These are phyloP conservation scores for Barbarea vulgaris DNA, from an alignment of 345 rosid genomes.

Conservation along the genomic window DNA sequence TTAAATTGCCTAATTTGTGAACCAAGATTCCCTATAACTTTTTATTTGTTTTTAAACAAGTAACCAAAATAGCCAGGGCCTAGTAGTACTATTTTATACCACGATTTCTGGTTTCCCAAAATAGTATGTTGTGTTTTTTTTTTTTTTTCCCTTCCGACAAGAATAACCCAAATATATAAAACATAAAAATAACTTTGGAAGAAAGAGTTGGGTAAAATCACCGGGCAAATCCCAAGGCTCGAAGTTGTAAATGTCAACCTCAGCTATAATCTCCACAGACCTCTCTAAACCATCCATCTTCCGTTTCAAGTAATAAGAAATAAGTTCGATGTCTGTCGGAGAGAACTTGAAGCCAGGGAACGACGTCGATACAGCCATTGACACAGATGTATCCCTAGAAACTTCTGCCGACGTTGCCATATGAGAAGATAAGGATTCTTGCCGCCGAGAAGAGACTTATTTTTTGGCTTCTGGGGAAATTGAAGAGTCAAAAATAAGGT, in stretches of 20 bases:
- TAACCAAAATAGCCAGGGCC: background rate
- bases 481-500: background rate
- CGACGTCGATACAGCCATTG: slow-evolving; percentile 55
- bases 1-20: background rate
- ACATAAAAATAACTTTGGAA: background rate
- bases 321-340: slow-evolving; percentile 79
- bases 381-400: slow-evolving; percentile 52
- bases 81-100: background rate
- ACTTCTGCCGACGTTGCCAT: slow-evolving; percentile 20
- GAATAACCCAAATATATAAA: background rate
- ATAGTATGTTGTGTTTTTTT: background rate
- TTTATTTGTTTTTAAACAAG: background rate
- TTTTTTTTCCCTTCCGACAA: background rate
- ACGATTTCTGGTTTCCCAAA: background rate
- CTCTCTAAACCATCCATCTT: slow-evolving; percentile 73
- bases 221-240: slow-evolving; percentile 98
- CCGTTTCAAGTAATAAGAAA: slow-evolving; percentile 69
- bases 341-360: slow-evolving; percentile 88
- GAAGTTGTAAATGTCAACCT: slow-evolving; percentile 64
- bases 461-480: background rate
- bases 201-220: slow-evolving; percentile 16
- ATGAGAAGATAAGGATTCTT: background rate
- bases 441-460: background rate
- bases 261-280: slow-evolving; percentile 73
- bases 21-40: too few species aligned